These are phyloP conservation scores for Ophidiomyces ophidiicola DNA, from an alignment of 2,329 filamentous ascomycete genomes.

Conservation along the genomic window DNA sequence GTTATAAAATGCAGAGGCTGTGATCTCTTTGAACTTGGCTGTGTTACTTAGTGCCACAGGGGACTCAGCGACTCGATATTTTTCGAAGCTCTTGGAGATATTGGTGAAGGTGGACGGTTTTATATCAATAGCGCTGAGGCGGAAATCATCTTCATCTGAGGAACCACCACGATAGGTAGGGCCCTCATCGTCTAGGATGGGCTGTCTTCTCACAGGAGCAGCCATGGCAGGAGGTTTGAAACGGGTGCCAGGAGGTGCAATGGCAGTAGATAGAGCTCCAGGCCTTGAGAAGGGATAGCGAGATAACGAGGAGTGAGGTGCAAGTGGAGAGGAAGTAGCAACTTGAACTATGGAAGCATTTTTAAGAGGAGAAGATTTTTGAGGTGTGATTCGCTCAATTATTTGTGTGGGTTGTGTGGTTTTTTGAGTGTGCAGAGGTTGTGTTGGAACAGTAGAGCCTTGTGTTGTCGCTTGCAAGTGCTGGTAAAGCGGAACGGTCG, in stretches of 20 bases:
- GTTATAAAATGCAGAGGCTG: constrained; percentile 32
- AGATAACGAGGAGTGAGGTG: constrained; percentile 35
- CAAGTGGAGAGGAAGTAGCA: constrained; percentile 72
- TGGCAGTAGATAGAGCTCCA: constrained; percentile 45
- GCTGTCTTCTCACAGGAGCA: constrained; percentile 29
- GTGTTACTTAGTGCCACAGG: constrained; percentile 23
- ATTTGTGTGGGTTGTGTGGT: constrained; percentile 52
- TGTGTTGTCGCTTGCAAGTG: constrained; percentile 18
- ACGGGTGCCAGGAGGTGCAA: constrained; percentile 64
- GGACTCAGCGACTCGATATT: constrained; percentile 30
- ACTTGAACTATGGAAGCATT: constrained; percentile 55
- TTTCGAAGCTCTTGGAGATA: constrained; percentile 30
- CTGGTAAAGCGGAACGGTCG: constrained; percentile 36
- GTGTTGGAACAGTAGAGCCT: constrained; percentile 36
- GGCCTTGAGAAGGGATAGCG: constrained; percentile 24
- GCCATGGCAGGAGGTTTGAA: constrained; percentile 45
- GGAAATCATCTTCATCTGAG: constrained; percentile 48
- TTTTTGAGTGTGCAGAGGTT: constrained; percentile 36
- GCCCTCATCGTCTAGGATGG: constrained; percentile 41
- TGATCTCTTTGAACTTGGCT: constrained; percentile 34
- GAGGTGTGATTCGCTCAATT: constrained; percentile 33
- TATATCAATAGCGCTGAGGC: constrained; percentile 43
- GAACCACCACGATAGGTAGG: constrained; percentile 50
- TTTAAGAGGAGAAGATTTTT: constrained; percentile 21
- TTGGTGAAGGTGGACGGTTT: constrained; percentile 47